Evolutionary conservation across 306 rosid species (phyloP), one percentile per base, ranked within the genome.

Genomic region (Delonix regia): DNA sequence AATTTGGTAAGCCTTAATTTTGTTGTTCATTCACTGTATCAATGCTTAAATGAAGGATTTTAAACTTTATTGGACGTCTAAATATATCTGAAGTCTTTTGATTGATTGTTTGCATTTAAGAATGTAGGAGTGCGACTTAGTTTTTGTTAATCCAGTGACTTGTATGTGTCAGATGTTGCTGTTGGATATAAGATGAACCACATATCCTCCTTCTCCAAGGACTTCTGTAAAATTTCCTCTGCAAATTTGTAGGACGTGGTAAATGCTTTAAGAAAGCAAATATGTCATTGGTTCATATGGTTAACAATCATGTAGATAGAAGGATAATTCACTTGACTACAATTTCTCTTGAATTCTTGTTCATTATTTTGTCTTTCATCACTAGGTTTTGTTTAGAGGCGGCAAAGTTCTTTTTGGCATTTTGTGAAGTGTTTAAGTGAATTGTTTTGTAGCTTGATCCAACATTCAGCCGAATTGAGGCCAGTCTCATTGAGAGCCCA

Each of bases 1-100:
- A 92, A 87, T 76, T 68, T 82, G 87, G 98, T 92, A 85, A 83
- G 91, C 82, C 74, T 62, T 28, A 30, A 41, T 59, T 74, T 64
- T 19, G 12, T 30, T 59, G 34, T 45, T 42, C 12, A 41, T 82
- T 80, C 13, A 55, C 16, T 48, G 39, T 45, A 36, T 48, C 62
- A 42, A 59, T 47, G 56, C 45, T 78, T 60, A 42, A 53, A 67
- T 53, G 38, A 53, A 30, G 68, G 12, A 9, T 56, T 73, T 39
- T 7, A 55, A 19, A 53, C 4, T 57, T 74, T 59, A 21, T 53
- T 66, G 38, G 74, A 77, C 66, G 49, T 27, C 12, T 16, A 5
- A 21, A 45, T 30, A 7, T 48, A 34, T 13, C 22, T 48, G 71
- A 28, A 19, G 24, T 47, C 8, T 45, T 7, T 47, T 48, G 56